Evolutionary conservation across 2,329 filamentous ascomycete species (phyloP).

Genomic region (Geoglossum cookeanum): DNA sequence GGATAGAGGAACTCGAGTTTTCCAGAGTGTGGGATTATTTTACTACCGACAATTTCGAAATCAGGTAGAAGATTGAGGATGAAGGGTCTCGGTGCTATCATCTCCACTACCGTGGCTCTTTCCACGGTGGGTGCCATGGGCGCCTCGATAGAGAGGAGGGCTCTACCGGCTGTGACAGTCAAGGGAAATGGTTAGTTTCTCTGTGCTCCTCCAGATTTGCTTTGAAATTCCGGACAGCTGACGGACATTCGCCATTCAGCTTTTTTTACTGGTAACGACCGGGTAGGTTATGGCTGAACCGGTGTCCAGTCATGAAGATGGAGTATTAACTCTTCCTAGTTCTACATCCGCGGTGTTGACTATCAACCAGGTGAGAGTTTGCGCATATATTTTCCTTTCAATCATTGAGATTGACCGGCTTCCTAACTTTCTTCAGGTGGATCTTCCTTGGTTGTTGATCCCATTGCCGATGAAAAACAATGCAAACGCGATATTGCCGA

Average conservation of each 20-base stretch:
- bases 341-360: conserved; percentile 43
- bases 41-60: neutral
- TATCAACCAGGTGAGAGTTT: conserved; percentile 36
- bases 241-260: conserved; percentile 4
- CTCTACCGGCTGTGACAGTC: conserved; percentile 3
- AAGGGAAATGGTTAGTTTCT: conserved; percentile 6
- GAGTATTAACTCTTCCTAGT: conserved; percentile 13
- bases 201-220: no score
- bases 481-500: conserved; percentile 66
- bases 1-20: neutral
- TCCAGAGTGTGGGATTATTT: neutral
- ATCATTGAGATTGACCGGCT: neutral
- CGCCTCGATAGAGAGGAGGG: neutral
- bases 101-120: conserved; percentile 4
- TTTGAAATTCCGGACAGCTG: neutral
- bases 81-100: conserved; percentile 4
- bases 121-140: neutral
- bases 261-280: conserved; percentile 14
- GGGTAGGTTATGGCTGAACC: conserved; percentile 3
- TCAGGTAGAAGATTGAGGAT: neutral
- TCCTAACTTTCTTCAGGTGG: conserved; percentile 24
- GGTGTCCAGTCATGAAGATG: neutral
- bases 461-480: conserved; percentile 47
- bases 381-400: neutral
- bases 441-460: conserved; percentile 45